A percentile compares a stretch with the other conserved stretches of the same genome.
Evolutionary conservation across 768 basidiomycete species (phyloP).

Genomic region (Cubamyces lactineus): DNA sequence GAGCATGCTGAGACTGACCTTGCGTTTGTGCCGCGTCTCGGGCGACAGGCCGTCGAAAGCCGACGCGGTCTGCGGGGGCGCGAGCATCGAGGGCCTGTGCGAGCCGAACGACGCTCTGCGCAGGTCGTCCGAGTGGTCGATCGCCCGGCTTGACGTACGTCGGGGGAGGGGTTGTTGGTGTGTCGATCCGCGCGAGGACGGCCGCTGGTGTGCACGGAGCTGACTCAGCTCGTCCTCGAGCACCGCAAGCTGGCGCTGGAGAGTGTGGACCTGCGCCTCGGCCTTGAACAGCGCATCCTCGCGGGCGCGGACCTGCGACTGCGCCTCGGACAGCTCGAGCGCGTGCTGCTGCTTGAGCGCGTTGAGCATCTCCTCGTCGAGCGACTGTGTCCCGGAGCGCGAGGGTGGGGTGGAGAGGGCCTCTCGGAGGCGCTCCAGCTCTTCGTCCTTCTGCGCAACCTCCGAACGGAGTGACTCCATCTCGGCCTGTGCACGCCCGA

Average conservation of each 20-base stretch:
- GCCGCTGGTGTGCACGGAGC: slow-evolving; percentile 45
- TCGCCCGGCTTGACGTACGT: slow-evolving; percentile 49
- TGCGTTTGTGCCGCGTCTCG: slow-evolving; percentile 80
- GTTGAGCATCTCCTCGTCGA: slow-evolving; percentile 76
- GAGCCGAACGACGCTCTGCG: slow-evolving; percentile 42
- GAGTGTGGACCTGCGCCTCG: slow-evolving; percentile 64
- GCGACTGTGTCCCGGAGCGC: slow-evolving; percentile 48
- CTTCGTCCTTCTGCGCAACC: slow-evolving; percentile 62
- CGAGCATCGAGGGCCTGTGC: slow-evolving; percentile 31
- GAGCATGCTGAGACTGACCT: slow-evolving; percentile 85
- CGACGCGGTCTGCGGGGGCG: slow-evolving; percentile 43
- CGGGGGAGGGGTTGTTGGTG: slow-evolving; percentile 47
- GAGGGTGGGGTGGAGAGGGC: slow-evolving; percentile 41
- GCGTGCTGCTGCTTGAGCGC: slow-evolving; percentile 74
- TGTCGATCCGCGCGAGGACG: slow-evolving; percentile 41
- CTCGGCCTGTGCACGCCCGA: slow-evolving; percentile 67
- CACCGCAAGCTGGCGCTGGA: slow-evolving; percentile 67
- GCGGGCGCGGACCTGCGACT: slow-evolving; percentile 76
- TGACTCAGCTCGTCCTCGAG: slow-evolving; percentile 70
- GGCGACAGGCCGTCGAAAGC: slow-evolving; percentile 73
- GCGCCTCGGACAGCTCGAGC: slow-evolving; percentile 79
- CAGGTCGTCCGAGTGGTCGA: slow-evolving; percentile 46
- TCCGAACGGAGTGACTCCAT: slow-evolving; percentile 71
- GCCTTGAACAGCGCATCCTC: slow-evolving; percentile 76
- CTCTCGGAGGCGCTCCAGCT: slow-evolving; percentile 62